Base-by-base conservation (phyloP, 495 filamentous ascomycete species). In the Neurospora pannonica region DNA sequence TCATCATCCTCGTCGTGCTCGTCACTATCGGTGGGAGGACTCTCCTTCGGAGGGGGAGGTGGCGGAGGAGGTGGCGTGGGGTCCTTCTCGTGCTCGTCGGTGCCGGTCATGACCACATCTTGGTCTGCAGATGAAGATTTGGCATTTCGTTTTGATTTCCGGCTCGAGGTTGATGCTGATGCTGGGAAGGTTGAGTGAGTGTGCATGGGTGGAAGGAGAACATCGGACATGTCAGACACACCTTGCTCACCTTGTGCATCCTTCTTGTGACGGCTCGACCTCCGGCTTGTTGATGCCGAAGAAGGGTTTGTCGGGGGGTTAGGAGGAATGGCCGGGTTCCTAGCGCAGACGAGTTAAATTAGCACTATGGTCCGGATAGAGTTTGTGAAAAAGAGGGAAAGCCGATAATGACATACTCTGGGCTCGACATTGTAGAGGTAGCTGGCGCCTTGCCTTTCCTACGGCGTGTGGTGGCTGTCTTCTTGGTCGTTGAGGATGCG, bases 381-480 rank as follows among this genome's bases (percentile, higher is more conserved):
- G n/a, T 6, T 48, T 48, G 4, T 4, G 4, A 48, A 46, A 10
- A 46, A 24, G 4, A 6, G 21, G 46, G 21, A 54, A 1, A 15
- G 48, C 10, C 28, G 21, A 15, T 60, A 6, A 60, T 15, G 39
- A 85, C 88, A 72, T 84, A 96, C 93, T 89, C 90, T 81, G 92
- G 89, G 86, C 91, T 93, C 84, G 94, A 94, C 94, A 95, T 96
- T 79, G 86, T 87, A 83, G 87, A 84, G 71, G 28, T 67, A 67
- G 54, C 54, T 67, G 89, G 80, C 80, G 87, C 84, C 84, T 92
- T 90, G 80, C 88, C 84, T 83, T 88, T 87, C 82, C 83, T 86
- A 77, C 88, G 90, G 72, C 90, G 89, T 74, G 88, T 77, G 74
- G 82, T 73, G 74, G 85, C 78, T 75, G 86, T 31, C 54, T 67